Evolutionary conservation across 768 basidiomycete genomes (phyloP).

Genomic region (Leccinum ochraceum): DNA sequence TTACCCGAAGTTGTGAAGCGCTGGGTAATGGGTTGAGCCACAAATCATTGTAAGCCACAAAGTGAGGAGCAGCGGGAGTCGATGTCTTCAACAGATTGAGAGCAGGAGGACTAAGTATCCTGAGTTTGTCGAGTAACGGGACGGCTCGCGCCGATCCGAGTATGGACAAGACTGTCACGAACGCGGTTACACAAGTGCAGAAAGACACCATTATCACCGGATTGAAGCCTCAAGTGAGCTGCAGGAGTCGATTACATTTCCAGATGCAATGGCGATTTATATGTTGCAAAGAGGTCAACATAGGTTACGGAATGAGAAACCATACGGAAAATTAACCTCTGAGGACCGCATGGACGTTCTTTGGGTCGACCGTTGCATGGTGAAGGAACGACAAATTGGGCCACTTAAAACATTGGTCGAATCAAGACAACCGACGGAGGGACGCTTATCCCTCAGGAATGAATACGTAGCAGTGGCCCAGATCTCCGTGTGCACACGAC

Average conservation of each 20-base stretch:
- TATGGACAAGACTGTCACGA: conserved; percentile 8
- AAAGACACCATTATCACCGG: conserved; percentile 20
- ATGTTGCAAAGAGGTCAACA: conserved; percentile 5
- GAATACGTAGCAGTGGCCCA: not conserved
- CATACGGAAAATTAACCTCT: not conserved
- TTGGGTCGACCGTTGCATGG: not conserved
- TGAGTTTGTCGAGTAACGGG: conserved; percentile 26
- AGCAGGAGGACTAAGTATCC: conserved; percentile 23
- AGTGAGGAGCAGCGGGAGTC: conserved; percentile 50
- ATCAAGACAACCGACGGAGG: not conserved
- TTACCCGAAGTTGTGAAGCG: conserved; percentile 44
- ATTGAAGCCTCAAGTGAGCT: conserved; percentile 1
- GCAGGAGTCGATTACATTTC: not conserved
- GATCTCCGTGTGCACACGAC: not conserved
- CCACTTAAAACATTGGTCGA: not conserved
- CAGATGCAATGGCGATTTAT: conserved; percentile 10
- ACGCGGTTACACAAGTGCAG: conserved; percentile 3
- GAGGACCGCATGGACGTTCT: not conserved
- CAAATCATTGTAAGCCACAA: conserved; percentile 41
- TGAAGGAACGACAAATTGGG: not conserved
- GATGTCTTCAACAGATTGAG: conserved; percentile 22
- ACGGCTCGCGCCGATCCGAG: conserved; percentile 15
- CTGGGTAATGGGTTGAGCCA: conserved; percentile 48
- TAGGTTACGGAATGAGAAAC: not conserved
- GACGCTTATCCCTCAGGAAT: not conserved